A percentile compares a stretch with the other conserved stretches of the same genome.
These are phyloP conservation scores for Debaryomyces prosopidis DNA, from an alignment of 805 yeast genomes.

Conservation along the genomic window DNA sequence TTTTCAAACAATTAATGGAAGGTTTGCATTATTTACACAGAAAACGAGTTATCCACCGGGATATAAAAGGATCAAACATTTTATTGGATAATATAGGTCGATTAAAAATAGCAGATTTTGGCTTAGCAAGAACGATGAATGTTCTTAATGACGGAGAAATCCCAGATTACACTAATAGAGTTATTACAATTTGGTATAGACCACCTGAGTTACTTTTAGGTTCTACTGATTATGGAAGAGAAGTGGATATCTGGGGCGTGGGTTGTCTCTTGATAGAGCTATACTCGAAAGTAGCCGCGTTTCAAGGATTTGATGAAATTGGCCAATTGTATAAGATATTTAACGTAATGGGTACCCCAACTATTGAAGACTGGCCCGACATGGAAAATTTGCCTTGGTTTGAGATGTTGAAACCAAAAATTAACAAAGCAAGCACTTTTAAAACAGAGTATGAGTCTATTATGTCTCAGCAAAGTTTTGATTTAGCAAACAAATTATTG, in stretches of 20 bases:
- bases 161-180: constrained; percentile 90
- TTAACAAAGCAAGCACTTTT: constrained; percentile 31
- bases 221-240: constrained; percentile 84
- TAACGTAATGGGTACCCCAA: constrained; percentile 86
- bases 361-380: constrained; percentile 70
- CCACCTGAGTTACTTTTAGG: constrained; percentile 95
- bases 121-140: constrained; percentile 76
- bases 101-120: constrained; percentile 78
- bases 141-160: constrained; percentile 48
- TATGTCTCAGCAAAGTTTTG: constrained; percentile 55
- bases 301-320: constrained; percentile 88
- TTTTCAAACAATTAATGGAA: constrained; percentile 63
- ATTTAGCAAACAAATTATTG: constrained; percentile 64
- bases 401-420: constrained; percentile 70
- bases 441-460: constrained; percentile 33
- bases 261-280: constrained; percentile 89
- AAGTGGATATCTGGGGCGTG: constrained; percentile 95
- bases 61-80: constrained; percentile 80
- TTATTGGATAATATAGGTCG: constrained; percentile 62
- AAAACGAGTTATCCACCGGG: constrained; percentile 72
- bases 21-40: constrained; percentile 72
- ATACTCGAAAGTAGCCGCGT: constrained; percentile 70
- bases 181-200: constrained; percentile 94
- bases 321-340: constrained; percentile 78
- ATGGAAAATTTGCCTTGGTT: constrained; percentile 89